Base-by-base conservation (phyloP, 2,329 filamentous ascomycete species). In the Trichophaea hybrida region DNA sequence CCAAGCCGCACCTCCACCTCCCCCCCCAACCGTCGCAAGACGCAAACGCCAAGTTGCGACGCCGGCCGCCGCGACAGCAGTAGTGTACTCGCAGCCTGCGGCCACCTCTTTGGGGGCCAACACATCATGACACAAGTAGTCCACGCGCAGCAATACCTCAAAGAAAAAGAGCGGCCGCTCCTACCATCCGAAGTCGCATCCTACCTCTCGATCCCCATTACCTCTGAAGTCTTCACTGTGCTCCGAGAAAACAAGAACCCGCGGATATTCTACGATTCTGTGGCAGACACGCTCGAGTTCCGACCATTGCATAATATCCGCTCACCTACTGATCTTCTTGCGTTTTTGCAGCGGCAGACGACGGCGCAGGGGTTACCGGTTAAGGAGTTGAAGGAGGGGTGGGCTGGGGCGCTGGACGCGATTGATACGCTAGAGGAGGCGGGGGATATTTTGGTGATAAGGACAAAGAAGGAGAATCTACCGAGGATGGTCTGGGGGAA, bases 311-410 rank as follows among this genome's bases (percentile, higher is more conserved):
- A 95, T 71, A 83, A 86, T 63, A 91, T 98, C 62, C 83, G 82
- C 67, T 84, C 82, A 69, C 82, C 83, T 61, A 83, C 85, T 43
- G 82, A 89, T 68, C 80, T 98, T 58, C 81, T 94, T 58, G 80
- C 80, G 58, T 85, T 88, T 70, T 80, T 98, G 35, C 89, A 95
- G 73, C 78, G 79, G 57, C 89, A 90, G 73, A 82, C 81, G 56
- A 89, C 89, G 61, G 86, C 88, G 1, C 82, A 85, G 65, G 88
- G 88, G 10, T 80, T 97, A 58, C 79, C 78, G 40, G 88, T 97
- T 64, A 89, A 88, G 71, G 89, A 96, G 68, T 79, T 98, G 63
- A 94, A 95, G 73, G 93, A 98, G 71, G 93, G 93, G 64, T 98
- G 93, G 93, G 83, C 85, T 31, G 84, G 85, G 68, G 94, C 88